phyloP scores from a whole-genome alignment of 441 rosid species.

The Gossypium gossypioides region DNA sequence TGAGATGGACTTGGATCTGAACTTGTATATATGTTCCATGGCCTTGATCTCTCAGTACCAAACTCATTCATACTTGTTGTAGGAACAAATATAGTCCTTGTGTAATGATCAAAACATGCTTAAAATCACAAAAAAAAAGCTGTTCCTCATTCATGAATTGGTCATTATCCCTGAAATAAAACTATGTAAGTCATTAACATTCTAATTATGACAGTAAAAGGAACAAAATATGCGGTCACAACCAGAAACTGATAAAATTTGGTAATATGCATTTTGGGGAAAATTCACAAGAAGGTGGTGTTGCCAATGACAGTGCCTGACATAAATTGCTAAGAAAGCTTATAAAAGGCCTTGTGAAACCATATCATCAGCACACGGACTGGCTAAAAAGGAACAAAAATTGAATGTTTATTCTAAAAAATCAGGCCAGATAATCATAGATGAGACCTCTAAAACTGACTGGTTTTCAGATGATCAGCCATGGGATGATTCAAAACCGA shows the following conservation, averaged over 20 bases:
- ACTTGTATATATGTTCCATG: slow-evolving; percentile 58
- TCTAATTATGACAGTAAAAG: background rate
- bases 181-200: background rate
- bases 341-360: background rate
- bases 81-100: background rate
- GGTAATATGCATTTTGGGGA: background rate
- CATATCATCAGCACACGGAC: background rate
- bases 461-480: too few relatives aligned
- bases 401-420: too few relatives aligned
- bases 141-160: background rate
- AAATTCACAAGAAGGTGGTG: background rate
- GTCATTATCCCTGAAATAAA: slow-evolving; percentile 3
- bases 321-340: background rate
- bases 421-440: too few relatives aligned
- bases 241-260: background rate
- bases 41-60: slow-evolving; percentile 40
- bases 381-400: background rate
- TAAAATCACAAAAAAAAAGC: background rate
- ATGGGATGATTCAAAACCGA: too few relatives aligned
- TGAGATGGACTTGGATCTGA: slow-evolving; percentile 42
- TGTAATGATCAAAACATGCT: slow-evolving; percentile 5
- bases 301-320: background rate
- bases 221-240: background rate
- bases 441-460: too few relatives aligned
- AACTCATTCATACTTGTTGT: slow-evolving; percentile 33